A percentile compares a stretch with the other conserved stretches of the same genome.
Evolutionary conservation across 2,329 filamentous ascomycete species (phyloP).

Genomic region (Paradendryphiella salina): DNA sequence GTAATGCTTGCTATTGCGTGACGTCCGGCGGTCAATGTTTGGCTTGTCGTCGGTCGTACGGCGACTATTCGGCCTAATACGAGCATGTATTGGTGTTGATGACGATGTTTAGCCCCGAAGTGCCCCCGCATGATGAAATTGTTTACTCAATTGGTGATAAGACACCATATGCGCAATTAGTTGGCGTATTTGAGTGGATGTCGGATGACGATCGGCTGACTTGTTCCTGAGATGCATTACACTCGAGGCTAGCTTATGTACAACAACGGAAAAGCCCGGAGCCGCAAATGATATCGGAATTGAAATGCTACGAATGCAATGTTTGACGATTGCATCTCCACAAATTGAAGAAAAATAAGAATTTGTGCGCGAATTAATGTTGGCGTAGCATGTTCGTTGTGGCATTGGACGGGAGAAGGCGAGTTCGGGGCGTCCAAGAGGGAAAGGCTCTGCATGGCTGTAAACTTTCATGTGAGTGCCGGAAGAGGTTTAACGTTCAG

Average conservation of each 20-base stretch:
- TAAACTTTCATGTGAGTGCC: too few species aligned
- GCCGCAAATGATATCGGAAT: conserved; percentile 1
- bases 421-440: neutral
- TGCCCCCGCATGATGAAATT: conserved; percentile 18
- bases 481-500: too few species aligned
- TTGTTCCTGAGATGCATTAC: conserved; percentile 11
- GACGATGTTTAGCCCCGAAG: conserved; percentile 7
- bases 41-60: conserved; percentile 32
- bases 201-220: conserved; percentile 23
- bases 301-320: neutral
- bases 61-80: conserved; percentile 14
- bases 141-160: conserved; percentile 22
- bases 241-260: conserved; percentile 9
- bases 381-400: neutral
- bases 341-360: neutral
- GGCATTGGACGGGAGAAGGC: neutral
- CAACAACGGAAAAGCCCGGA: conserved; percentile 10
- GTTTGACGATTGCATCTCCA: neutral
- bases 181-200: conserved; percentile 5
- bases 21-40: conserved; percentile 8
- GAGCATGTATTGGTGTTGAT: conserved; percentile 8
- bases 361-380: neutral
- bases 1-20: conserved; percentile 1
- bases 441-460: neutral
- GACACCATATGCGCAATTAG: conserved; percentile 7